Evolutionary conservation across 192 early-diverging fungal genomes (phyloP).

Genomic region (Glomus cerebriforme): DNA sequence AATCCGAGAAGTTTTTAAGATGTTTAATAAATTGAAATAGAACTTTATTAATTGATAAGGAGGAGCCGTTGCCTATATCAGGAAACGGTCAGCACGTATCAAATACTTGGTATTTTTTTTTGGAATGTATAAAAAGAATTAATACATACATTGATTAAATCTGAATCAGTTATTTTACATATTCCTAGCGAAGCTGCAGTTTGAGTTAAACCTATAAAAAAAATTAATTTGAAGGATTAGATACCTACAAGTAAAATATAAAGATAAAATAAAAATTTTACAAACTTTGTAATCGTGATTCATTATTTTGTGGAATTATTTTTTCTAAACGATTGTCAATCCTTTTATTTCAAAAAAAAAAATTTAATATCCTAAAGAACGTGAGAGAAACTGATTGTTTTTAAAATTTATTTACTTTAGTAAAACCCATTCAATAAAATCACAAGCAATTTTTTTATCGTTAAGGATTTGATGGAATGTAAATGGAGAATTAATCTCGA

Average conservation of each 20-base stretch:
- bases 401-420: not conserved
- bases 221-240: not conserved
- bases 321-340: not conserved
- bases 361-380: too few species aligned
- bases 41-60: not conserved
- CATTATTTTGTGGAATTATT: not conserved
- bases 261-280: not conserved
- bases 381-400: too few species aligned
- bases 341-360: not conserved
- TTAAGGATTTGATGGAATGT: not conserved
- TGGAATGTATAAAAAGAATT: not conserved
- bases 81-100: not conserved
- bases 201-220: not conserved
- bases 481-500: conserved; percentile 11
- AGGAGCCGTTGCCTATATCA: conserved; percentile 3
- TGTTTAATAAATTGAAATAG: not conserved
- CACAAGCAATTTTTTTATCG: conserved; percentile 2
- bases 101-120: not conserved
- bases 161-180: not conserved
- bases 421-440: conserved; percentile 23
- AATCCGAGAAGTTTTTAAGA: not conserved
- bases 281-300: not conserved
- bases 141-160: not conserved
- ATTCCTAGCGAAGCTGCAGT: not conserved
- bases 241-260: not conserved